Base-by-base conservation (phyloP, 2,329 filamentous ascomycete genomes). In the Fusarium siculi region DNA sequence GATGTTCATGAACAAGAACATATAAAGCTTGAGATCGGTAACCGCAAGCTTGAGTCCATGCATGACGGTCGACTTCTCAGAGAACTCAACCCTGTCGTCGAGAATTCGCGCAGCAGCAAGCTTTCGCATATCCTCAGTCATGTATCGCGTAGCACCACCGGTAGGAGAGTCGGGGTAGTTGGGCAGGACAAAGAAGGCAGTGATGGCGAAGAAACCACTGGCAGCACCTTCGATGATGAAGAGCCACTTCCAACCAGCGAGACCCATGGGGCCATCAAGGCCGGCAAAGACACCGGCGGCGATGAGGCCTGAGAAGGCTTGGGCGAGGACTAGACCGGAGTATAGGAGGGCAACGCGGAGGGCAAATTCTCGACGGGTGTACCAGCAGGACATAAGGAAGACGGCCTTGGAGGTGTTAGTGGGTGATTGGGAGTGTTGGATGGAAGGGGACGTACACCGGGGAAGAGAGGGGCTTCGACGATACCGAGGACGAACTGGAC, bases 151-250 rank as follows among this genome's bases (percentile, higher is more conserved):
- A 9, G 70, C 71, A 2, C 71, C 71, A 5, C 71, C 72, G 0
- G 54, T 57, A 0, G 44, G 55, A 1, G 72, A 74, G 9, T 73
- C 60, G 0, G 72, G 72, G 14, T 73, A 75, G 46, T 76, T 74
- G 4, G 76, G 77, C 1, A 79, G 21, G 6, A 77, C 18, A 1
- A 78, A 78, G 47, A 68, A 74, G 16, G 74, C 74, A 5, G 64
- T 66, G 11, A 78, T 60, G 12, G 72, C 76, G 2, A 78, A 66
- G 42, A 74, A 66, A 8, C n/a, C 71, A 21, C 71, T 55, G 1
- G 67, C 84, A 6, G 84, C 82, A 19, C 90, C 91, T 76, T 93
- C 90, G 15, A 92, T 87, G 40, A 93, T 90, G 79, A 92, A 93
- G 0, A 92, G 83, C 90, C 89, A 91, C 10, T 88, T 82, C 90